Evolutionary conservation across 805 yeast species (phyloP), one percentile per base, ranked within the genome.

Genomic region (Metschnikowia proteae): DNA sequence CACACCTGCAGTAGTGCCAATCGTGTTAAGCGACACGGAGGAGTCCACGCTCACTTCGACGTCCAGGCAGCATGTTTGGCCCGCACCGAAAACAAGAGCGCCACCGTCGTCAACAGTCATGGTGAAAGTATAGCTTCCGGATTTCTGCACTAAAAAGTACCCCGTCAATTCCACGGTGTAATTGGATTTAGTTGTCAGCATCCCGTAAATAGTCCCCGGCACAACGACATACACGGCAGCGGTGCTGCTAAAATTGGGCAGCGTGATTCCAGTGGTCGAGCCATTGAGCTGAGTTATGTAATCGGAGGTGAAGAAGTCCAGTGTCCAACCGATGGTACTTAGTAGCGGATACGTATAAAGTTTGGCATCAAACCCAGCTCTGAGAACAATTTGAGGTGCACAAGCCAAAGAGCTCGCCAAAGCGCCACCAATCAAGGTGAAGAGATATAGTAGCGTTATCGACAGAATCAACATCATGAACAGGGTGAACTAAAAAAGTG

Each of bases 81-180:
- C 56, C 2, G 50, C 49, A 6, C 56, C 52, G 13, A 53, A 41
- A n/a, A 44, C 48, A 22, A 53, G 27, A 5, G 47, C 45, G 2
- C 46, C 56, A 27, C 55, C 57, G 35, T 54, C 52, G 25, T 54
- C 57, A 10, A 52, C 51, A 3, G 4, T 11, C 39, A 51, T 22
- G 29, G 39, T 43, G 37, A 54, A 47, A 3, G 47, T 41, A 46
- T 53, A 53, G 9, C 6, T 25, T 28, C 54, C 54, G 9, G 51
- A 25, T 7, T 32, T 13, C 2, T 31, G 34, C 4, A 46, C 55
- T 6, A 37, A 26, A 26, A 53, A 53, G 45, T 43, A 51, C 3
- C 56, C 57, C 0, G 47, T 33, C 30, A 54, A 51, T n/a, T 49
- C 55, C n/a, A 41, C 45, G 17, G 55, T 32, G 43, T 11, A 46